Evolutionary conservation across 2,329 filamentous ascomycete species (phyloP).

Genomic region (Diaporthe vexans): DNA sequence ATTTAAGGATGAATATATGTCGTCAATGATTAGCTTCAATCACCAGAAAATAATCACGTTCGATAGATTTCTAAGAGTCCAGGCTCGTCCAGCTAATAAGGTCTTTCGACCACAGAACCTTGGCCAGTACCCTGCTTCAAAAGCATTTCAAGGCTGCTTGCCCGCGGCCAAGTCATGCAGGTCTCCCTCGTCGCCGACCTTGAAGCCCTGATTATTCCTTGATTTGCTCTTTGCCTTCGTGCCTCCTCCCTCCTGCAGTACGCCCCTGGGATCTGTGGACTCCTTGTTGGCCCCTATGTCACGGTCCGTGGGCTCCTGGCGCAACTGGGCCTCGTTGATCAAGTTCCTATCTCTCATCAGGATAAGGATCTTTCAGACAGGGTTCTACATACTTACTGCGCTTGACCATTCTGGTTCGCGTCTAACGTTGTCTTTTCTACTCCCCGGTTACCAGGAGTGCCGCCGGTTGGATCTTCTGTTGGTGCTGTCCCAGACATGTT

Average conservation of each 20-base stretch:
- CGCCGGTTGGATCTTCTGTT: constrained; percentile 7
- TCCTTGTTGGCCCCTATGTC: constrained; percentile 34
- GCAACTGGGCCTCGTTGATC: constrained; percentile 30
- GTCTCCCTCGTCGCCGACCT: constrained; percentile 24
- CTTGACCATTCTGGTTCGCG: constrained; percentile 15
- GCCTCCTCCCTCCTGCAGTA: constrained; percentile 1
- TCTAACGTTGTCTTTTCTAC: neutral
- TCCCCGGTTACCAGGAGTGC: neutral
- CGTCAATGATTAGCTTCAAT: neutral
- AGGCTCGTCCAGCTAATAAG: neutral
- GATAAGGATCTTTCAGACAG: too few species aligned
- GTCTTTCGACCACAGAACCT: neutral
- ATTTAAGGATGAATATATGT: neutral
- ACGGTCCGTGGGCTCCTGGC: constrained; percentile 32
- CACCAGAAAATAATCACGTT: neutral
- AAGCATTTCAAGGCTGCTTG: constrained; percentile 7
- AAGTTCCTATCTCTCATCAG: constrained; percentile 21
- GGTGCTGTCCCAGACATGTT: constrained; percentile 8
- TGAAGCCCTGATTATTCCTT: constrained; percentile 13
- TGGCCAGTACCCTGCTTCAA: neutral
- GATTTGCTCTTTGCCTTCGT: constrained; percentile 4
- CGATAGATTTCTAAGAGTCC: neutral
- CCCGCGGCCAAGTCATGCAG: constrained; percentile 2
- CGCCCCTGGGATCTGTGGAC: constrained; percentile 1
- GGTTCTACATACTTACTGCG: neutral